Conservation (phyloP, 2,329 filamentous ascomycete species). For the Phoma sp. region DNA sequence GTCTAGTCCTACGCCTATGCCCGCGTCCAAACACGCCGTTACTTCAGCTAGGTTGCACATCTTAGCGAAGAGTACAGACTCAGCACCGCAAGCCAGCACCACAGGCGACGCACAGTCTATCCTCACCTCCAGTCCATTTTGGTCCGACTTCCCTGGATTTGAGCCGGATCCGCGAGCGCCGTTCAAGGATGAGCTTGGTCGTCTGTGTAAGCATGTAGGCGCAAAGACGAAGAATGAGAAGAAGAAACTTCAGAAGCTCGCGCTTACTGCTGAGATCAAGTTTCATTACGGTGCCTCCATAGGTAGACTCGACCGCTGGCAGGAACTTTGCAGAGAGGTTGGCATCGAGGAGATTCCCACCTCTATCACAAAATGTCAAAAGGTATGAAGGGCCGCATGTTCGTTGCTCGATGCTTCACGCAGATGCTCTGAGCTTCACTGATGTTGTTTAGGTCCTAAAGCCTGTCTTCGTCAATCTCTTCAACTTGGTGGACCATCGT, state of each 20-base stretch:
- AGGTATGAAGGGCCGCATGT: background rate
- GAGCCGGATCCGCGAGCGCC: slow-evolving; percentile 18
- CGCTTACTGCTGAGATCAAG: slow-evolving; percentile 28
- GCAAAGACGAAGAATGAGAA: slow-evolving; percentile 1
- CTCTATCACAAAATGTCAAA: slow-evolving; percentile 36
- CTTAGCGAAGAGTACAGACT: background rate
- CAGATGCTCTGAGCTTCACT: background rate
- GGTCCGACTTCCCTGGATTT: slow-evolving; percentile 26
- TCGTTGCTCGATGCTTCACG: background rate
- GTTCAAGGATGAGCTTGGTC: slow-evolving; percentile 28
- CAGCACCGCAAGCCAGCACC: background rate
- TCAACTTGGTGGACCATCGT: slow-evolving; percentile 31
- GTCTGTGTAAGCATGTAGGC: slow-evolving; percentile 20
- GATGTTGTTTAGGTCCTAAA: slow-evolving; percentile 23
- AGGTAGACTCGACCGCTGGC: slow-evolving; percentile 29
- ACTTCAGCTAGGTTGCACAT: background rate
- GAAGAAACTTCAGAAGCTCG: slow-evolving; percentile 8
- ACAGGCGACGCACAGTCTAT: background rate
- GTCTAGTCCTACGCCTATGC: background rate
- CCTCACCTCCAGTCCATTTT: slow-evolving; percentile 20
- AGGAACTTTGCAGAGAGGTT: slow-evolving; percentile 34
- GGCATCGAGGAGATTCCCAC: slow-evolving; percentile 22
- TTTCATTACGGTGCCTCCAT: slow-evolving; percentile 25
- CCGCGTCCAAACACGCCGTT: background rate
- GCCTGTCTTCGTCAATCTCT: slow-evolving; percentile 32